Conservation (phyloP, 1,284 basidiomycete species). For the Ustilago sp. region DNA sequence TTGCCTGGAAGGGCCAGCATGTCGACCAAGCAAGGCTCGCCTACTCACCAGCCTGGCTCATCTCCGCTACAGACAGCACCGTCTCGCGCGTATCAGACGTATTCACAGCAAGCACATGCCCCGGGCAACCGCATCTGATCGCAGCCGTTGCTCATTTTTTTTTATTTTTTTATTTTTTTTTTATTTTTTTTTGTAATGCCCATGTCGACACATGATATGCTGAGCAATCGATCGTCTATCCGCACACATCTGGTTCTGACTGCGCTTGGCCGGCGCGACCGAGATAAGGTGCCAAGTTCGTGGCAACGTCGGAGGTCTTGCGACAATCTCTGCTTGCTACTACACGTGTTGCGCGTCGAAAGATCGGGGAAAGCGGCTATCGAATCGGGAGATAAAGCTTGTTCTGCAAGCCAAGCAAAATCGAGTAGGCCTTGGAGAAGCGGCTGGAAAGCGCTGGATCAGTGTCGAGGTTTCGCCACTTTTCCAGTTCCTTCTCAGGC, state of each 20-base stretch:
- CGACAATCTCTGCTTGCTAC: no score
- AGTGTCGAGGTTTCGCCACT: constrained; percentile 29
- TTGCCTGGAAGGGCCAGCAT: constrained; percentile 6
- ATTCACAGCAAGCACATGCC: constrained; percentile 17
- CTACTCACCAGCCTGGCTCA: constrained; percentile 9
- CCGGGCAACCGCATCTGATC: constrained; percentile 20
- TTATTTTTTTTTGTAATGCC: no score
- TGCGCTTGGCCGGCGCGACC: not conserved
- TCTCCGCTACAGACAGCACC: constrained; percentile 19
- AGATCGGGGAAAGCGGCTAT: not conserved
- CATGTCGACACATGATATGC: not conserved
- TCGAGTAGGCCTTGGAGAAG: constrained; percentile 29
- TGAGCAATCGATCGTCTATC: not conserved
- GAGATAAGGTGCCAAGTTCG: no score
- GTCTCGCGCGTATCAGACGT: constrained; percentile 23
- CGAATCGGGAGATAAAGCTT: not conserved
- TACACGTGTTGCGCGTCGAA: not conserved
- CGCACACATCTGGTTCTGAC: not conserved
- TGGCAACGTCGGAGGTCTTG: no score
- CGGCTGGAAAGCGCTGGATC: constrained; percentile 37
- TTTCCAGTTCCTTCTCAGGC: constrained; percentile 1
- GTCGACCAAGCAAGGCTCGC: constrained; percentile 30
- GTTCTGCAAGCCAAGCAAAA: not conserved
- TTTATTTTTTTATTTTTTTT: no score
- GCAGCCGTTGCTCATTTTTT: not conserved